Conservation (phyloP, 768 basidiomycete species). For the Lactarius quietus region DNA sequence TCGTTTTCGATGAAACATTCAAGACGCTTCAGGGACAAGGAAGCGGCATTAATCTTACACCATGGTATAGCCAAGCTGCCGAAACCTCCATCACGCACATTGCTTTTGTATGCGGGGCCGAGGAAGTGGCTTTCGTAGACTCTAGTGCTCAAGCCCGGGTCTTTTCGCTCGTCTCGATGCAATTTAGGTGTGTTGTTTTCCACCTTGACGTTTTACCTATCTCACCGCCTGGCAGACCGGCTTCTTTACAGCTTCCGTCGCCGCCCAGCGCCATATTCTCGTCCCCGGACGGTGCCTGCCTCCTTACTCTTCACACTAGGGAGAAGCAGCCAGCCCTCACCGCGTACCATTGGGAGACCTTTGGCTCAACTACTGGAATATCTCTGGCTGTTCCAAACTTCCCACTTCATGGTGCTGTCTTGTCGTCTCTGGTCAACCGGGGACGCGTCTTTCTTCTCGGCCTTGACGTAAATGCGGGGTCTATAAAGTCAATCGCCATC, state of each 20-base stretch:
- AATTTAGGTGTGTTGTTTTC: slow-evolving; percentile 43
- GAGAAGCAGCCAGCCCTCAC: slow-evolving; percentile 27
- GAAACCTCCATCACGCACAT: slow-evolving; percentile 34
- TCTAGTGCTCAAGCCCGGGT: slow-evolving; percentile 41
- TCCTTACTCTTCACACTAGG: slow-evolving; percentile 36
- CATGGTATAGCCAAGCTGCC: slow-evolving; percentile 40
- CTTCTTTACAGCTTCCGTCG: slow-evolving; percentile 39
- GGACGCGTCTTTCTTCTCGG: slow-evolving; percentile 42
- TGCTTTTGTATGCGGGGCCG: slow-evolving; percentile 46
- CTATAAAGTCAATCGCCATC: slow-evolving; percentile 43
- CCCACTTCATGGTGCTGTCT: slow-evolving; percentile 27
- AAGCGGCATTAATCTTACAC: slow-evolving; percentile 37
- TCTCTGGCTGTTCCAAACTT: slow-evolving; percentile 34
- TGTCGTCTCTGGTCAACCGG: slow-evolving; percentile 47
- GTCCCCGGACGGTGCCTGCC: slow-evolving; percentile 54
- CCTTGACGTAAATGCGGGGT: slow-evolving; percentile 35
- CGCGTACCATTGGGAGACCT: slow-evolving; percentile 54
- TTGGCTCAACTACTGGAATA: slow-evolving; percentile 51
- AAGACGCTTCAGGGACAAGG: slow-evolving; percentile 42
- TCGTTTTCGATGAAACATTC: slow-evolving; percentile 45
- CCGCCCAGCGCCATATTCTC: slow-evolving; percentile 40
- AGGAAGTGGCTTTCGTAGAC: slow-evolving; percentile 53
- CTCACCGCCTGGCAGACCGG: slow-evolving; percentile 36
- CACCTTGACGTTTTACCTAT: not conserved
- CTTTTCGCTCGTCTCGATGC: slow-evolving; percentile 51